Conservation (phyloP, 179 eudicot species). For the Silene noctiflora region DNA sequence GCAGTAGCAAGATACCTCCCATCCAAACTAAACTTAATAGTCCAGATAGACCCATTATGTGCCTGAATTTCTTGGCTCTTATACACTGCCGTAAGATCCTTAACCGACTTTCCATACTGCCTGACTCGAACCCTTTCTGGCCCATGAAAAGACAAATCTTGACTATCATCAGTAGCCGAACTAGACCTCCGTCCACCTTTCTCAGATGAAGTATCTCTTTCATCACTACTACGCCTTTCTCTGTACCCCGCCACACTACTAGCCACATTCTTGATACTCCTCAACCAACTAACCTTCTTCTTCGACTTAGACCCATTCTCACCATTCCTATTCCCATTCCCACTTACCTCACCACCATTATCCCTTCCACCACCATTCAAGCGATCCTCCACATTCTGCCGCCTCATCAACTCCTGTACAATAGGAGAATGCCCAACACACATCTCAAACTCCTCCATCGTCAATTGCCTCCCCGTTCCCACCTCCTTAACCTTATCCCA, state of each 20-base stretch:
- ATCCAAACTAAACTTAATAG: slow-evolving; percentile 78
- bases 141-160: slow-evolving; percentile 70
- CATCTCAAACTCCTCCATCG: slow-evolving; percentile 87
- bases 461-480: slow-evolving; percentile 79
- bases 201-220: slow-evolving; percentile 84
- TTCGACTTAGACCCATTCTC: slow-evolving; percentile 55
- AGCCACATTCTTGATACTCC: slow-evolving; percentile 70
- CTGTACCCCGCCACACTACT: slow-evolving; percentile 55
- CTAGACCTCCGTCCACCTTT: slow-evolving; percentile 90
- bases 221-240: slow-evolving; percentile 76
- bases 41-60: slow-evolving; percentile 87
- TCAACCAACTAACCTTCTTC: slow-evolving; percentile 78
- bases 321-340: slow-evolving; percentile 34
- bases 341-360: slow-evolving; percentile 32
- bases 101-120: slow-evolving; percentile 77
- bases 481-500: slow-evolving; percentile 84
- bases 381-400: slow-evolving; percentile 70
- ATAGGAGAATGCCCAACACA: slow-evolving; percentile 87
- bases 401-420: slow-evolving; percentile 87
- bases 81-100: slow-evolving; percentile 66
- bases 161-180: slow-evolving; percentile 94
- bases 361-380: slow-evolving; percentile 23
- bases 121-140: slow-evolving; percentile 77
- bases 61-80: slow-evolving; percentile 88
- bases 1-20: slow-evolving; percentile 92